Percentiles rank a stretch among this genome's conserved stretches.
These are phyloP conservation scores for Boletus vinaceobasis DNA, from an alignment of 768 basidiomycete species.

Conservation along the genomic window DNA sequence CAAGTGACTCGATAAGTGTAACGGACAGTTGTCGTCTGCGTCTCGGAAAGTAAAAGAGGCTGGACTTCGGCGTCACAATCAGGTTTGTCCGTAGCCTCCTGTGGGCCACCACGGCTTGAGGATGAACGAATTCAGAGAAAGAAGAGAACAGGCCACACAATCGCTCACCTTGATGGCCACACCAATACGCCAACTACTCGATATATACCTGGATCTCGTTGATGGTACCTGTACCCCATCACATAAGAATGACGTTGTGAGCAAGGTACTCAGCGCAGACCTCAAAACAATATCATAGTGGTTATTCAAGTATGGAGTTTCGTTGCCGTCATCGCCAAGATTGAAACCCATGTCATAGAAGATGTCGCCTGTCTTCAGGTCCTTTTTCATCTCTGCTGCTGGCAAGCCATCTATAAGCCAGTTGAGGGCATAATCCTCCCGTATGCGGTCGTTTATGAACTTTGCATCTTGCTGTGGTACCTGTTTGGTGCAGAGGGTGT, in stretches of 20 bases:
- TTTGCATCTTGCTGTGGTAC: conserved; percentile 71
- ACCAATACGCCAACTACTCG: conserved; percentile 93
- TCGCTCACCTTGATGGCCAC: conserved; percentile 53
- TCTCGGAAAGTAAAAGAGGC: conserved; percentile 62
- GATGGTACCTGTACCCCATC: conserved; percentile 65
- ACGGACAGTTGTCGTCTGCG: conserved; percentile 56
- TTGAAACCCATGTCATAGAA: conserved; percentile 96
- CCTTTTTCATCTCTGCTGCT: conserved; percentile 87
- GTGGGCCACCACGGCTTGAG: conserved; percentile 60
- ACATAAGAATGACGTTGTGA: conserved; percentile 5
- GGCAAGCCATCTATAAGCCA: conserved; percentile 95
- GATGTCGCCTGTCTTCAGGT: conserved; percentile 71
- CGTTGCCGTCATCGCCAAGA: conserved; percentile 70
- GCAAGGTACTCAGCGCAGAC: conserved; percentile 34
- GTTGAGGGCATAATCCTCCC: conserved; percentile 89
- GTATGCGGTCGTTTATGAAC: conserved; percentile 89
- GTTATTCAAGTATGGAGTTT: conserved; percentile 77
- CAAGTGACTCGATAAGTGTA: conserved; percentile 90
- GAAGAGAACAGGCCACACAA: not conserved
- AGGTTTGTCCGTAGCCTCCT: conserved; percentile 37
- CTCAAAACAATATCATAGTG: conserved; percentile 86
- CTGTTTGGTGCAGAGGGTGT: conserved; percentile 60
- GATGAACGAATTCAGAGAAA: conserved; percentile 1
- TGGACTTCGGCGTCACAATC: conserved; percentile 49
- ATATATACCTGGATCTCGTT: conserved; percentile 61